phyloP scores from a whole-genome alignment of 2,329 filamentous ascomycete genomes.

The Curvularia lunata region DNA sequence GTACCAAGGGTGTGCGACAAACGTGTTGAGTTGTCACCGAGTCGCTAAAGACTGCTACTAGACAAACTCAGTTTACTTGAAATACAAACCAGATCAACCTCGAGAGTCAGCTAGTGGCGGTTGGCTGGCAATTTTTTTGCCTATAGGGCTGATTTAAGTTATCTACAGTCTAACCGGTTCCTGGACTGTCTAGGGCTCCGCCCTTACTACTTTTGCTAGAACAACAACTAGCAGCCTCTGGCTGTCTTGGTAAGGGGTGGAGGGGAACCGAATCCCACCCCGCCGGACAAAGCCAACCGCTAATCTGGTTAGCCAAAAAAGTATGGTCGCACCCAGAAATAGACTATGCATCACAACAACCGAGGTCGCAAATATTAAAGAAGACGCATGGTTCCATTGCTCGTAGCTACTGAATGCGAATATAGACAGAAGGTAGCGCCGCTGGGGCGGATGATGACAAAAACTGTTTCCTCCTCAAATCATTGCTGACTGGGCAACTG shows the following conservation, averaged over 20 bases:
- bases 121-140: background rate
- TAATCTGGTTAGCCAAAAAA: background rate
- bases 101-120: background rate
- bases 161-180: background rate
- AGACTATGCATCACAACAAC: background rate
- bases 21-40: background rate
- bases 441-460: slow-evolving; percentile 7
- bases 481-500: background rate
- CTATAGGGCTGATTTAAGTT: background rate
- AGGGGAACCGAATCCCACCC: background rate
- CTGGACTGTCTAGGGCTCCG: background rate
- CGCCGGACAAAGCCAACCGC: background rate
- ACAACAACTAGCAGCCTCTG: background rate
- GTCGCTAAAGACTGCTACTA: background rate
- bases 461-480: slow-evolving; percentile 5
- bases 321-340: background rate
- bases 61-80: background rate
- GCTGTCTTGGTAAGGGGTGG: background rate
- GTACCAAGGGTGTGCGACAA: background rate
- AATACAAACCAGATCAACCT: background rate
- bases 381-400: slow-evolving; percentile 1
- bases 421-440: slow-evolving; percentile 9
- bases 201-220: background rate
- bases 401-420: slow-evolving; percentile 5
- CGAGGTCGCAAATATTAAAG: background rate